phyloP scores from a whole-genome alignment of 2,329 filamentous ascomycete species.

The Colletotrichum orbiculare region DNA sequence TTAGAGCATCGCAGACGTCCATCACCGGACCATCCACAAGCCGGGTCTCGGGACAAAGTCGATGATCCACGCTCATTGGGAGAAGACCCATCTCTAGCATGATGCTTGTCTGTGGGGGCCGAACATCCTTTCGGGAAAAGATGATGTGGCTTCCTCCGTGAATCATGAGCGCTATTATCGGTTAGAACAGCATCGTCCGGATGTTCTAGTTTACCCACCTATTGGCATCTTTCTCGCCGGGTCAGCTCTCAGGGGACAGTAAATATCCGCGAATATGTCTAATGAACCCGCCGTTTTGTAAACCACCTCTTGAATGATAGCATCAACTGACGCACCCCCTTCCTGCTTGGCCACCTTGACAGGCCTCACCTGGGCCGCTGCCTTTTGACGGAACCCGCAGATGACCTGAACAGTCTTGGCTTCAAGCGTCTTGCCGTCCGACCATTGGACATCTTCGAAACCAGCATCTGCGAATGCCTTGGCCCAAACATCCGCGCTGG shows the following conservation, averaged over 20 bases:
- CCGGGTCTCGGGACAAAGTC: slow-evolving; percentile 60
- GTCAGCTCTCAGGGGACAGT: slow-evolving; percentile 7
- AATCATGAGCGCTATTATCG: slow-evolving; percentile 53
- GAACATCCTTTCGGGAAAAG: slow-evolving; percentile 50
- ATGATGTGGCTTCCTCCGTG: slow-evolving; percentile 57
- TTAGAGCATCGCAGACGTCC: slow-evolving; percentile 56
- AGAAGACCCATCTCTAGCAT: slow-evolving; percentile 55
- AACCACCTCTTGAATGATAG: slow-evolving; percentile 10
- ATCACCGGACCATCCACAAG: slow-evolving; percentile 57
- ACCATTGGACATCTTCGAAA: slow-evolving; percentile 43
- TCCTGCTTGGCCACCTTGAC: background rate
- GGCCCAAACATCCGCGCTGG: slow-evolving; percentile 39
- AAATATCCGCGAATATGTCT: slow-evolving; percentile 8
- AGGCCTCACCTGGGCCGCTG: background rate
- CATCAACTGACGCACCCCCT: background rate
- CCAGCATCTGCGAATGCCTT: slow-evolving; percentile 37
- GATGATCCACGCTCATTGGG: slow-evolving; percentile 61
- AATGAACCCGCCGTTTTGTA: slow-evolving; percentile 10
- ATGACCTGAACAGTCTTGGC: slow-evolving; percentile 30
- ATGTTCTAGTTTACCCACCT: background rate
- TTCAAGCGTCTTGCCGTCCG: slow-evolving; percentile 39
- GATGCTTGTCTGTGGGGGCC: slow-evolving; percentile 48
- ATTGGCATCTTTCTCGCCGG: slow-evolving; percentile 7
- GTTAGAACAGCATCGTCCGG: background rate
- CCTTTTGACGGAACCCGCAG: slow-evolving; percentile 2